phyloP scores from a whole-genome alignment of 495 filamentous ascomycete genomes.

The Xylaria nigripes region DNA sequence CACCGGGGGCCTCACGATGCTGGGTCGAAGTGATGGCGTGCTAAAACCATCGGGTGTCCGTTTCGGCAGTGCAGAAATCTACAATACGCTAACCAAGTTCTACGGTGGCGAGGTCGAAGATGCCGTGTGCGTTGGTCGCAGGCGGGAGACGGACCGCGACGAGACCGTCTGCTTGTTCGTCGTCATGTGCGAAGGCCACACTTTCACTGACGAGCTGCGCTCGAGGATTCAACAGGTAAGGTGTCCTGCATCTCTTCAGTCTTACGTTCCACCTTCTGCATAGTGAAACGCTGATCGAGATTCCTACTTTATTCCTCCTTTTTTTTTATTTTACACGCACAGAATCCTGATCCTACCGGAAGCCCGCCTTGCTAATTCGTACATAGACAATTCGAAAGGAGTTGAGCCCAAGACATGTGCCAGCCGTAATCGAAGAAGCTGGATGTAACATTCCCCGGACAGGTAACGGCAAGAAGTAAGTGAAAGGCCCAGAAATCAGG shows the following conservation, averaged over 20 bases:
- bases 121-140: slow-evolving; percentile 72
- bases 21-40: slow-evolving; percentile 71
- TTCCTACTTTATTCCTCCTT: background rate
- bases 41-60: slow-evolving; percentile 71
- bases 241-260: background rate
- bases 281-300: too few species aligned
- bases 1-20: slow-evolving; percentile 70
- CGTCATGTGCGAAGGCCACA: slow-evolving; percentile 52
- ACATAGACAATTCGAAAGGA: slow-evolving; percentile 52
- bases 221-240: slow-evolving; percentile 46
- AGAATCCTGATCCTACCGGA: too few species aligned
- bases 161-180: slow-evolving; percentile 83
- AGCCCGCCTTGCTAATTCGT: background rate
- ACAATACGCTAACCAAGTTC: slow-evolving; percentile 76
- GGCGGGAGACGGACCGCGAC: slow-evolving; percentile 64
- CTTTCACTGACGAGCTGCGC: slow-evolving; percentile 45
- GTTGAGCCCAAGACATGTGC: slow-evolving; percentile 79
- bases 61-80: slow-evolving; percentile 80
- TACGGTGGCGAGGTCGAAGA: slow-evolving; percentile 73
- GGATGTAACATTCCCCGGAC: slow-evolving; percentile 74
- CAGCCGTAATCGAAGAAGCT: slow-evolving; percentile 68
- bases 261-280: too few species aligned
- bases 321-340: background rate
- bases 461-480: slow-evolving; percentile 81
- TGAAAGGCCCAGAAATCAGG: background rate